phyloP scores from a whole-genome alignment of 768 basidiomycete genomes.

The Pulveroboletus ravenelii region DNA sequence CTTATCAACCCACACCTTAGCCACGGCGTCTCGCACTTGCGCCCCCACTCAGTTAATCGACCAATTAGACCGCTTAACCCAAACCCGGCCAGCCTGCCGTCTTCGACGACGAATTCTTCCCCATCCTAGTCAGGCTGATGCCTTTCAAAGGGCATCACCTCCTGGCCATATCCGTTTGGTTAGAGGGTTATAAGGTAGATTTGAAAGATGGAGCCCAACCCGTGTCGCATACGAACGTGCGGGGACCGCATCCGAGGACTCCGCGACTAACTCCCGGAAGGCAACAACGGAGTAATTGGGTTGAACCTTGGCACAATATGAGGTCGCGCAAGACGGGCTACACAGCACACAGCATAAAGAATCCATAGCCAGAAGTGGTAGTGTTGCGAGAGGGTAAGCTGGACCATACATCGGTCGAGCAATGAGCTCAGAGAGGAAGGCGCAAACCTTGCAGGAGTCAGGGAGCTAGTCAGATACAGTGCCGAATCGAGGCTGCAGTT shows the following conservation, averaged over 20 bases:
- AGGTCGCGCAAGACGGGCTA: conserved; percentile 19
- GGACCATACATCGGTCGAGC: conserved; percentile 4
- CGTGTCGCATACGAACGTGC: conserved; percentile 32
- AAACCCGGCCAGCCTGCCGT: conserved; percentile 28
- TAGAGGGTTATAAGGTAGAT: conserved; percentile 27
- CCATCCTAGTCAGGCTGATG: neutral
- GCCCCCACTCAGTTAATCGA: too few relatives aligned
- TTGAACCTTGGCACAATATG: conserved; percentile 22
- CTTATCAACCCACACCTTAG: too few relatives aligned
- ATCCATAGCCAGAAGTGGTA: too few relatives aligned
- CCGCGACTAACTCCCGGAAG: conserved; percentile 23
- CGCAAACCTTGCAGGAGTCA: too few relatives aligned
- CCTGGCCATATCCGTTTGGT: conserved; percentile 36
- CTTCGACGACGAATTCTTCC: conserved; percentile 13
- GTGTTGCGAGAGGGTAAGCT: conserved; percentile 1
- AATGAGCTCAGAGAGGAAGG: too few relatives aligned
- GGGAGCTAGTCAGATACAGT: too few relatives aligned
- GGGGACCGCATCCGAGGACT: conserved; percentile 33
- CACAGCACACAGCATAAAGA: conserved; percentile 32
- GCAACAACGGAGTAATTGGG: conserved; percentile 26
- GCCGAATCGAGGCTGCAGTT: too few relatives aligned
- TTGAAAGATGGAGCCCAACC: conserved; percentile 17
- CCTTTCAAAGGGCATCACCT: conserved; percentile 32
- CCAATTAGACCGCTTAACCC: conserved; percentile 20
- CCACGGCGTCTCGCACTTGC: too few relatives aligned